These are phyloP conservation scores for Rhizophora apiculata DNA, from an alignment of 345 rosid genomes.

Conservation along the genomic window DNA sequence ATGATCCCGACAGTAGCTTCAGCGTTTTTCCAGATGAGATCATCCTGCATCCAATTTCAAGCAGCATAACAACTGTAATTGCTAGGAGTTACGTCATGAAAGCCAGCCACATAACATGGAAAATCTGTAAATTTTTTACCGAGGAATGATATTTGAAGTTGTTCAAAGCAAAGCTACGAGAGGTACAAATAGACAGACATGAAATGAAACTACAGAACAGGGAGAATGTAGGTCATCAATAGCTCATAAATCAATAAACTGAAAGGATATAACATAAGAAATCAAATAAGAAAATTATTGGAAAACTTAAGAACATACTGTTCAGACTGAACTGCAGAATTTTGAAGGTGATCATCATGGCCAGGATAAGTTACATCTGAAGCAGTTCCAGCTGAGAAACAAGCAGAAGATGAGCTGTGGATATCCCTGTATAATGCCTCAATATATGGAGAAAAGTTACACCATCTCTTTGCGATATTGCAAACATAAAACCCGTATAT, in stretches of 20 bases:
- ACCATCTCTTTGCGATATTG: constrained; percentile 52
- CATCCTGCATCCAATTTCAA: constrained; percentile 38
- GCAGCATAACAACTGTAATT: not conserved
- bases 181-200: not conserved
- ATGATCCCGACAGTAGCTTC: constrained; percentile 84
- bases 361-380: constrained; percentile 57
- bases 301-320: constrained; percentile 43
- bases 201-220: too few relatives aligned
- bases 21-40: constrained; percentile 42
- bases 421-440: constrained; percentile 52
- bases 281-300: not conserved
- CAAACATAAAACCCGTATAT: constrained; percentile 49
- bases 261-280: constrained; percentile 1
- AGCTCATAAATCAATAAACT: not conserved
- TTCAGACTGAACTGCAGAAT: constrained; percentile 44
- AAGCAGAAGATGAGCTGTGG: constrained; percentile 44
- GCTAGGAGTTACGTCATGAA: not conserved
- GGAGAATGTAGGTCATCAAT: not conserved
- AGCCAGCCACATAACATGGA: not conserved
- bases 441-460: constrained; percentile 22
- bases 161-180: not conserved
- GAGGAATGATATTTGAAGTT: not conserved
- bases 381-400: constrained; percentile 59
- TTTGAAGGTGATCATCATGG: constrained; percentile 50
- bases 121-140: not conserved